A percentile compares a stretch with the other conserved stretches of the same genome.
phyloP scores from a whole-genome alignment of 192 early-diverging fungal genomes.

The Chytriomyces sp. region DNA sequence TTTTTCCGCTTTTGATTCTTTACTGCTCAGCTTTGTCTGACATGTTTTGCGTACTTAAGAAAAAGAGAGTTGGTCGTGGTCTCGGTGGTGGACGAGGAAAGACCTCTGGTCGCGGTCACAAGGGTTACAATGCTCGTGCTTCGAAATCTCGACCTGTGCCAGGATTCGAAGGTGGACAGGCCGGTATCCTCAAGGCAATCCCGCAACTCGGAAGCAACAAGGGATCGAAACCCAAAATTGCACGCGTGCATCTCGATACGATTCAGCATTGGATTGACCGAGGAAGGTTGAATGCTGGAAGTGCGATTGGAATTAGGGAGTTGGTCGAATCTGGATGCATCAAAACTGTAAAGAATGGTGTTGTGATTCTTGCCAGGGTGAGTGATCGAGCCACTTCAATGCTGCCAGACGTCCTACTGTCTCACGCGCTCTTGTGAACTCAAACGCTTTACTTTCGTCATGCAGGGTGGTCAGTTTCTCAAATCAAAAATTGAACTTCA shows the following conservation, averaged over 20 bases:
- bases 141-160: constrained; percentile 78
- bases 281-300: constrained; percentile 78
- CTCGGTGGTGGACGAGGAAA: constrained; percentile 84
- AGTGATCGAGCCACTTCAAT: background rate
- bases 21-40: background rate
- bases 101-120: constrained; percentile 88
- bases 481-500: constrained; percentile 80
- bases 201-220: constrained; percentile 81
- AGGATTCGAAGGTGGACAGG: constrained; percentile 94
- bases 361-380: constrained; percentile 70
- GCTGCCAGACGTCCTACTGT: background rate
- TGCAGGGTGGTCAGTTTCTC: constrained; percentile 77
- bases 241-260: constrained; percentile 71
- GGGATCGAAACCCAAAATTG: constrained; percentile 6
- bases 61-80: constrained; percentile 57
- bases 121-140: constrained; percentile 85
- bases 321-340: constrained; percentile 69
- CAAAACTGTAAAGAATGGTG: constrained; percentile 82
- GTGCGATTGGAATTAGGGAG: constrained; percentile 82
- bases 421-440: background rate
- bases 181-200: constrained; percentile 77
- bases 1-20: background rate
- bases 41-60: background rate
- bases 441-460: background rate
- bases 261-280: constrained; percentile 91